Base-by-base conservation (phyloP, 495 filamentous ascomycete genomes). In the Podospora fimiseda region DNA sequence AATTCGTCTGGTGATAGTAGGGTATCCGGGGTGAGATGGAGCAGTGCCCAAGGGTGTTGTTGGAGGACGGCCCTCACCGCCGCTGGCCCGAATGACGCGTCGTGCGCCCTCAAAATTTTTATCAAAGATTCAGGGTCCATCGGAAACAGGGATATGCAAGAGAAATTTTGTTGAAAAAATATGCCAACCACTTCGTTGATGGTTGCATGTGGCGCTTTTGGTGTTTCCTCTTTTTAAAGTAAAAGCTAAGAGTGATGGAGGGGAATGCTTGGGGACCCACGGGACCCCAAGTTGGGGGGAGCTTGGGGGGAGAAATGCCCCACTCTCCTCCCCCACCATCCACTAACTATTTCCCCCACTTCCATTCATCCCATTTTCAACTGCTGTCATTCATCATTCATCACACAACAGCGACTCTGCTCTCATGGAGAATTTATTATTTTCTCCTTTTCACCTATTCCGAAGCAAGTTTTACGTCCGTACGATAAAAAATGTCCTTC, bases 1-100 rank as follows among this genome's bases (percentile, higher is more conserved):
- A 71, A 57, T 53, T 77, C 74, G 33, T 75, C 69, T 24, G 56
- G 60, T 11, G 70, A 67, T 20, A 77, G 67, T 8, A 77, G 59
- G 1, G 70, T 77, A 44, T 74, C 72, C 3, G 70, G 62, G 19
- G 56, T 56, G 37, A 77, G 55, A 57, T 74, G 72, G 51, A 62
- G 53, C 9, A 55, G 23, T 7, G 68, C 66, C 74, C 74, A 77
- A 15, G 63, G 40, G 57, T 55, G 43, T 27, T 42, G 23, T 27
- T 42, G 23, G 19, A 63, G 46, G 2, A 60, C 64, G 0, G 60
- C 57, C 52, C 27, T 67, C 57, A 67, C 62, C 55, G 60, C 60
- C 30, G 62, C 50, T 39, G 60, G 58, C 43, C 65, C 60, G 20
- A 65, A 49, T 24, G 64, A 59, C 47, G 60, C 53, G 58, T 65